A percentile compares a stretch with the other conserved stretches of the same genome.
Conservation (phyloP, 768 basidiomycete genomes). For the Infundibulicybe gibba region DNA sequence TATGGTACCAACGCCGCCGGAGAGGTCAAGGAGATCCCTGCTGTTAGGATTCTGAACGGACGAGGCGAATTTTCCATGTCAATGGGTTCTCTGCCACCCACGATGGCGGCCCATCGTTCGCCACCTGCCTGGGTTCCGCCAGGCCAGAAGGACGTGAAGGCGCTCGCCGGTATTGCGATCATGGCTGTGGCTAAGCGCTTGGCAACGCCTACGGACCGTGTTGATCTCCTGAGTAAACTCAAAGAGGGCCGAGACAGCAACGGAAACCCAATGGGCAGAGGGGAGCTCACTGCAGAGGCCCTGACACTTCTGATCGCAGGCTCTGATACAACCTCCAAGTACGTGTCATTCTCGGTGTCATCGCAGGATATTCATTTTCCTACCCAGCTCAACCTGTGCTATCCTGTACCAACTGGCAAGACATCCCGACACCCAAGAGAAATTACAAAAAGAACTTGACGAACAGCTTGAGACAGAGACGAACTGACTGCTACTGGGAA, state of each 20-base stretch:
- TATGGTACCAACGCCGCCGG: slow-evolving; percentile 40
- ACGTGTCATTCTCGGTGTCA: slow-evolving; percentile 23
- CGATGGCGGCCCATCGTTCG: slow-evolving; percentile 65
- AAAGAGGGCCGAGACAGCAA: slow-evolving; percentile 72
- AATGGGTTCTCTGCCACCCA: slow-evolving; percentile 72
- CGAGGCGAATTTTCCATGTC: slow-evolving; percentile 86
- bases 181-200: slow-evolving; percentile 79
- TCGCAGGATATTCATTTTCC: background rate
- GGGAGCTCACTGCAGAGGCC: slow-evolving; percentile 87
- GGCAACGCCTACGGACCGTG: slow-evolving; percentile 62
- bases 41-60: slow-evolving; percentile 81
- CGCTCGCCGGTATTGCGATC: slow-evolving; percentile 76
- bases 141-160: slow-evolving; percentile 60
- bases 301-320: slow-evolving; percentile 85
- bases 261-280: slow-evolving; percentile 78
- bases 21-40: slow-evolving; percentile 65
- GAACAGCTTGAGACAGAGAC: slow-evolving; percentile 54
- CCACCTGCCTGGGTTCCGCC: slow-evolving; percentile 72
- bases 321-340: slow-evolving; percentile 94
- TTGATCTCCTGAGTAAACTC: slow-evolving; percentile 80
- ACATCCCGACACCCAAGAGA: slow-evolving; percentile 61
- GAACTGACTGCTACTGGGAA: slow-evolving; percentile 61
- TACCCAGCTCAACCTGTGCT: slow-evolving; percentile 87
- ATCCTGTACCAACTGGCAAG: slow-evolving; percentile 81
- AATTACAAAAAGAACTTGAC: slow-evolving; percentile 75